Base-by-base conservation (phyloP, 306 rosid species). In the Medicago arabica region DNA sequence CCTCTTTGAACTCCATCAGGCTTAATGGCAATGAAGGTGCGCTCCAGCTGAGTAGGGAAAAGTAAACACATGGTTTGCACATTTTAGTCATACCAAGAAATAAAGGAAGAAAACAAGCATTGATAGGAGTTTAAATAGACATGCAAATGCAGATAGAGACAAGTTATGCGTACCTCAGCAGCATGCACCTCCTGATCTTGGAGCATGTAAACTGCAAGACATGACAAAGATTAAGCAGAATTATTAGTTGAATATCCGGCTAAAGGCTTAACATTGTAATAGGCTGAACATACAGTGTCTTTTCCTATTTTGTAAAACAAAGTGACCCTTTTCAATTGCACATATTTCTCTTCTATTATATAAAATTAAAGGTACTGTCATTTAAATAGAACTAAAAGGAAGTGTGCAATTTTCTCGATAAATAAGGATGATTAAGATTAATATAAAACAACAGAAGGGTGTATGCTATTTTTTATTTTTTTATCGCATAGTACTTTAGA, bases 1-100 rank as follows among this genome's bases (percentile, higher is more conserved):
- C 98, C 98, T 87, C 98, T 88, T 73, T 91, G 98, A 67, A 93
- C 92, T 59, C 98, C 98, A 2, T 93, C 98, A 38, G 98, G 98
- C 87, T 93, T 93, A 79, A 94, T 94, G 71, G 97, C 98, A 76
- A 94, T 94, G 88, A 94, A 94, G 19, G 97, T 91, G 82, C 96
- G 94, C 83, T 94, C 98, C 54, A 87, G 55, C 84, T 80, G 84
- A 50, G 66, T 38, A 60, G 19, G 67, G 67, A 73, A 75, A 65
- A 46, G 71, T 9, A 31, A 67, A 54, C 50, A 65, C 53, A 14
- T 64, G 57, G 66, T 67, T 67, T 10, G 14, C 72, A 43, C 38
- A 11, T 54, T 43, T 72, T 46, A 69, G 25, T 44, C 39, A 40
- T 47, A 66, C 61, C 64, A 39, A 81, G 31, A 60, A 58, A 58